Base-by-base conservation (phyloP, 352 stramenopile genomes). In the Phytophthora multivora region DNA sequence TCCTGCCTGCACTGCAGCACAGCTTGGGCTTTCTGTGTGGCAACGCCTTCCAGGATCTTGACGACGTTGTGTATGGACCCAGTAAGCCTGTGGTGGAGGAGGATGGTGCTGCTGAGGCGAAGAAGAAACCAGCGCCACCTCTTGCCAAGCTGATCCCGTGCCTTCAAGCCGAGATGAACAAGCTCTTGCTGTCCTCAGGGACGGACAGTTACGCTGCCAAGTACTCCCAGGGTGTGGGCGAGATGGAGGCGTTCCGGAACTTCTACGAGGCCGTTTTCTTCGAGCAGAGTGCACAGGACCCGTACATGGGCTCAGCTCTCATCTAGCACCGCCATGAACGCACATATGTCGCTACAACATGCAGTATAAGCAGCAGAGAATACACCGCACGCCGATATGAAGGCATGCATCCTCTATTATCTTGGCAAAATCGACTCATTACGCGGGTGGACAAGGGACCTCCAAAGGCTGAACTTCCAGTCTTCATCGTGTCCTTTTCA, bases 241-340 rank as follows among this genome's bases (percentile, higher is more conserved):
- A 91, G 60, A 86, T 93, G 65, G 82, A 90, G 42, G 67, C 80
- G n/a, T 93, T 93, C 49, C 82, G 81, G n/a, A 81, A 78, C 52
- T 93, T 93, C 52, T 93, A 93, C 70, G 82, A 91, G 53, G 81
- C 84, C 12, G 84, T 91, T 51, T 93, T 93, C 68, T 91, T 91
- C 50, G 74, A 90, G 61, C 69, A 88, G 51, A 73, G 77, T 41
- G 65, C 66, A 16, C 61, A 72, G 35, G 67, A 78, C 39, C 58
- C 68, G 21, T 65, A 75, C 33, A 69, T 72, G 51, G 53, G 57
- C 35, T 65, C 63, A 54, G 26, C 57, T 58, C 65, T 90, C 51
- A 76, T 76, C 30, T 76, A 76, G 75, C 69, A 49, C 2, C 19
- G 13, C 19, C 15, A 46, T 13, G 33, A 30, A 21, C 26, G 13